Evolutionary conservation across 2,329 filamentous ascomycete species (phyloP).

Genomic region (Claviceps sp.): DNA sequence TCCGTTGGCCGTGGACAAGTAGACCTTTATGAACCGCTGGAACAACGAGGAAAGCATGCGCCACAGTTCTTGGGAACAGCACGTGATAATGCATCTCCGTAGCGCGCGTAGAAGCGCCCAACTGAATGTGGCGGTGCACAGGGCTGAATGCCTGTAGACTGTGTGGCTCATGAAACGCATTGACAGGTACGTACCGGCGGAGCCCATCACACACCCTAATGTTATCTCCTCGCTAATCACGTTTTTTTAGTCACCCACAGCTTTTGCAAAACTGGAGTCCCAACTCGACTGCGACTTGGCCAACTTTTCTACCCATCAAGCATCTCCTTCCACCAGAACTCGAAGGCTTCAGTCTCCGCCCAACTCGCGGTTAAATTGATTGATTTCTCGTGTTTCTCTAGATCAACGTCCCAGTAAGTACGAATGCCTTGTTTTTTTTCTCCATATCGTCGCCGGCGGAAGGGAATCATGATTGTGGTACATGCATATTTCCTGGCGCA

Average conservation of each 20-base stretch:
- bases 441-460: not conserved
- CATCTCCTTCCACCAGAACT: conserved; percentile 47
- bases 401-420: conserved; percentile 22
- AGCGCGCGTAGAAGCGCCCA: no score
- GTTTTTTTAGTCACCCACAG: conserved; percentile 21
- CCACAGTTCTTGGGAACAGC: not conserved
- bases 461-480: no score
- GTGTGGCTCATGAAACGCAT: not conserved
- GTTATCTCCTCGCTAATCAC: conserved; percentile 13
- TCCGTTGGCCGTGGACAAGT: not conserved
- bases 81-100: not conserved
- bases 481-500: no score
- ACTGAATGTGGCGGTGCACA: conserved; percentile 5
- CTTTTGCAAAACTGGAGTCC: conserved; percentile 16
- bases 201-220: conserved; percentile 13
- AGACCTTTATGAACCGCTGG: not conserved
- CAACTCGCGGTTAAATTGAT: conserved; percentile 98
- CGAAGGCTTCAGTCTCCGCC: conserved; percentile 99
- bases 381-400: conserved; percentile 76
- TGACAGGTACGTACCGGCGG: not conserved
- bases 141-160: not conserved
- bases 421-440: not conserved
- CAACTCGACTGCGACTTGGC: conserved; percentile 11
- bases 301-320: conserved; percentile 16
- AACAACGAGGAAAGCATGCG: not conserved